Percentiles rank a stretch among this genome's conserved stretches.
phyloP scores from a whole-genome alignment of 306 rosid species.

The Nissolia schottii region DNA sequence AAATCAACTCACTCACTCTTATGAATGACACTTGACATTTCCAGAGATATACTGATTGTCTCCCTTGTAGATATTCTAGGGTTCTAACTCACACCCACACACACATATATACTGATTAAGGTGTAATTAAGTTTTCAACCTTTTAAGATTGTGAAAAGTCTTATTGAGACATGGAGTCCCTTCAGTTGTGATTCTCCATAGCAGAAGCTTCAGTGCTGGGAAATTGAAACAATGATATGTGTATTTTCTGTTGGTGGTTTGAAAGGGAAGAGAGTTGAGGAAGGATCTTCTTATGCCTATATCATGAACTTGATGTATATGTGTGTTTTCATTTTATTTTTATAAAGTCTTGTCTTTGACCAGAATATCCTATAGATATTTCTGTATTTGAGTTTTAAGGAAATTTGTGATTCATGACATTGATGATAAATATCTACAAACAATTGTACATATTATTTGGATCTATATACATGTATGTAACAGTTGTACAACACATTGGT shows the following conservation, averaged over 20 bases:
- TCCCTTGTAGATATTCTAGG: not conserved
- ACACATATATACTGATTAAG: not conserved
- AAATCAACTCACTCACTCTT: too few relatives aligned
- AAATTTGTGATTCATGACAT: not conserved
- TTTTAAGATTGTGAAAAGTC: slow-evolving; percentile 13
- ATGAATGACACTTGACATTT: too few relatives aligned
- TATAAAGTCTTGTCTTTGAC: too few relatives aligned
- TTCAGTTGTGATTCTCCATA: not conserved
- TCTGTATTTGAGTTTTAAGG: not conserved
- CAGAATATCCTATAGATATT: not conserved
- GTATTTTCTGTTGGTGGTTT: not conserved
- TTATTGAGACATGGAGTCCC: not conserved
- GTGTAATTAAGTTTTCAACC: not conserved
- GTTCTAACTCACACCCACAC: not conserved
- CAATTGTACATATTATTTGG: not conserved
- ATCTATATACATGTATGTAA: not conserved
- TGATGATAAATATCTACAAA: not conserved
- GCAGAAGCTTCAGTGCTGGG: slow-evolving; percentile 7
- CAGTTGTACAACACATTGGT: not conserved
- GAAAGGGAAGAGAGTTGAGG: not conserved
- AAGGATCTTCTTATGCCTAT: too few relatives aligned
- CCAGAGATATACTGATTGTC: slow-evolving; percentile 3
- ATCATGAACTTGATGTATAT: too few relatives aligned
- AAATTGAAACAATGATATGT: not conserved
- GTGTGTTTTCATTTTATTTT: too few relatives aligned